Conservation (phyloP, 2,329 filamentous ascomycete genomes). For the Fusarium aywerte region DNA sequence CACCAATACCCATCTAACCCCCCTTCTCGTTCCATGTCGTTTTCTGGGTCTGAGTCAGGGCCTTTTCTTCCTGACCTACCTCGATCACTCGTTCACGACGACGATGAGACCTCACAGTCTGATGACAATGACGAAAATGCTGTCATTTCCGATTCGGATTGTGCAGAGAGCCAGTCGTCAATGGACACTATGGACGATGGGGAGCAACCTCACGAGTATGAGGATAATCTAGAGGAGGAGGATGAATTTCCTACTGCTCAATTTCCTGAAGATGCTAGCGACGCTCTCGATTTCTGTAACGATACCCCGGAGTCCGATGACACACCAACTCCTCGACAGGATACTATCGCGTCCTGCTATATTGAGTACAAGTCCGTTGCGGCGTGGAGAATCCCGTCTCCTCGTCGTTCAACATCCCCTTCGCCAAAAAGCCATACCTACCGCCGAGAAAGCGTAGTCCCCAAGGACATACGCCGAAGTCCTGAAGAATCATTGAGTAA, state of each 20-base stretch:
- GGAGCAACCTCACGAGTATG: constrained; percentile 47
- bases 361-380: constrained; percentile 52
- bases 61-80: constrained; percentile 49
- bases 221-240: constrained; percentile 51
- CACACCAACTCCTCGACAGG: constrained; percentile 57
- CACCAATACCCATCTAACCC: constrained; percentile 52
- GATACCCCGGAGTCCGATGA: constrained; percentile 57
- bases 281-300: constrained; percentile 49
- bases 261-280: constrained; percentile 54
- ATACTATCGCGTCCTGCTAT: constrained; percentile 50
- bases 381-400: constrained; percentile 50
- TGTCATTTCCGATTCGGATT: constrained; percentile 59
- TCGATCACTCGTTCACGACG: constrained; percentile 49
- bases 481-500: constrained; percentile 59
- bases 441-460: constrained; percentile 42
- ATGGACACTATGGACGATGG: constrained; percentile 49
- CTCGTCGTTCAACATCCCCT: constrained; percentile 50
- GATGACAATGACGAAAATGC: constrained; percentile 57
- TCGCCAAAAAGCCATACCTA: constrained; percentile 51
- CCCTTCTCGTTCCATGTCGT: constrained; percentile 62
- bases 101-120: constrained; percentile 59
- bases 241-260: constrained; percentile 54
- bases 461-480: constrained; percentile 55
- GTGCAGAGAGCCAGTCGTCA: constrained; percentile 54
- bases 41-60: constrained; percentile 62